Evolutionary conservation across 2,329 filamentous ascomycete species (phyloP).

Genomic region (Calonectria pseudoturangicola): DNA sequence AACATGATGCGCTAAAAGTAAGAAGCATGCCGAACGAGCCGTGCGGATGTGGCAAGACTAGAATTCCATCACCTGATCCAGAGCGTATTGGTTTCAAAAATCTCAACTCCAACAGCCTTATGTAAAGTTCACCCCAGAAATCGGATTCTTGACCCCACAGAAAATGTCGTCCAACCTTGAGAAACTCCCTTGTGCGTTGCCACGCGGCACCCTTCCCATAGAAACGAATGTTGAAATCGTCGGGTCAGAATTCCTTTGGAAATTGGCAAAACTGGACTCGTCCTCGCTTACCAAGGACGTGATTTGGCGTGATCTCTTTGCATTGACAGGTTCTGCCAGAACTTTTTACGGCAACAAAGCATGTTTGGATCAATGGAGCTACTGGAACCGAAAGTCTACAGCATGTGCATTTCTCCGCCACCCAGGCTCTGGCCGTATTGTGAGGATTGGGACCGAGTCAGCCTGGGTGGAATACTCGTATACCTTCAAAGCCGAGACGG

Average conservation of each 20-base stretch:
- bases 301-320: constrained; percentile 1
- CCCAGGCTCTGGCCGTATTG: background rate
- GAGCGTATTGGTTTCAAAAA: no score
- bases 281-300: background rate
- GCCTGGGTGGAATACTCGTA: background rate
- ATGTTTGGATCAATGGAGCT: background rate
- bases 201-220: background rate
- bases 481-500: background rate
- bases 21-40: no score
- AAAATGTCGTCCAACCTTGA: background rate
- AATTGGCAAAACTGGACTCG: background rate
- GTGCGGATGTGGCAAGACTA: no score
- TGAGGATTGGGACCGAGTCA: background rate
- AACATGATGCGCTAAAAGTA: no score
- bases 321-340: background rate
- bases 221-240: background rate
- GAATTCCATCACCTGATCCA: no score
- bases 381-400: background rate
- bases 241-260: background rate
- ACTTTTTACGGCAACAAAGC: background rate
- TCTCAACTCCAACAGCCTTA: no score
- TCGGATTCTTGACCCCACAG: no score
- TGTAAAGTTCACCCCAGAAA: no score
- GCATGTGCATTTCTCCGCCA: no score
- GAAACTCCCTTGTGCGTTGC: background rate